Evolutionary conservation across 208 protist species (phyloP).

Genomic region (Trypanosoma brucei): DNA sequence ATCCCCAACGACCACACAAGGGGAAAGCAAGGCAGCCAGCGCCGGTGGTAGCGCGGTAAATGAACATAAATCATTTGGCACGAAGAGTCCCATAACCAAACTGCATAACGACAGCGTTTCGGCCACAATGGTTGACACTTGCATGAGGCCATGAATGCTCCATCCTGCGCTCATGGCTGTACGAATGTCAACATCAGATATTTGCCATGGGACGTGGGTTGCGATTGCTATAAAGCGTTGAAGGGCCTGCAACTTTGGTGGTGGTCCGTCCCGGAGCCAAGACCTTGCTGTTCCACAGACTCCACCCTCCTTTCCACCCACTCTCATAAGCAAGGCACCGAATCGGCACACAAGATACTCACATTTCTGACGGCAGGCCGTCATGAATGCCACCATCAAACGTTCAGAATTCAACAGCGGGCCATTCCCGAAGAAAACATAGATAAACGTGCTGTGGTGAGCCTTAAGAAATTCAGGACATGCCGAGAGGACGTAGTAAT

Average conservation of each 20-base stretch:
- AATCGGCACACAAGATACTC: slow-evolving; percentile 76
- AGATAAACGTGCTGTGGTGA: slow-evolving; percentile 52
- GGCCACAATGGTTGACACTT: slow-evolving; percentile 60
- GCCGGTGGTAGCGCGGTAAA: slow-evolving; percentile 44
- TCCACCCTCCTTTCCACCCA: slow-evolving; percentile 29
- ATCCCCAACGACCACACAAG: slow-evolving; percentile 25
- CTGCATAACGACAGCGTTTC: slow-evolving; percentile 66
- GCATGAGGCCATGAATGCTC: slow-evolving; percentile 79
- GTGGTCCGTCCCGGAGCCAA: slow-evolving; percentile 65
- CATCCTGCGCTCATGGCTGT: slow-evolving; percentile 41
- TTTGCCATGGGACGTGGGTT: slow-evolving; percentile 72
- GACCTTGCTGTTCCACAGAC: slow-evolving; percentile 9
- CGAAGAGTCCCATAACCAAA: slow-evolving; percentile 73
- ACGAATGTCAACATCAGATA: slow-evolving; percentile 44
- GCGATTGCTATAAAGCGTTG: slow-evolving; percentile 73
- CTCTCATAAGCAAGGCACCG: slow-evolving; percentile 54
- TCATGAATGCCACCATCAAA: slow-evolving; percentile 81
- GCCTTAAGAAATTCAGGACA: slow-evolving; percentile 64
- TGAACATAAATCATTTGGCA: slow-evolving; percentile 68
- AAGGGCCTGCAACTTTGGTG: slow-evolving; percentile 42
- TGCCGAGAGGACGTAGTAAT: slow-evolving; percentile 56
- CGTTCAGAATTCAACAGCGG: slow-evolving; percentile 62
- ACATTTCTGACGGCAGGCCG: slow-evolving; percentile 73
- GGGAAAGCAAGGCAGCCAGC: slow-evolving; percentile 12
- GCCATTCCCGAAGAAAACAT: slow-evolving; percentile 77